Conservation (phyloP, 208 protist species). For the Herpetomonas tarakana region DNA sequence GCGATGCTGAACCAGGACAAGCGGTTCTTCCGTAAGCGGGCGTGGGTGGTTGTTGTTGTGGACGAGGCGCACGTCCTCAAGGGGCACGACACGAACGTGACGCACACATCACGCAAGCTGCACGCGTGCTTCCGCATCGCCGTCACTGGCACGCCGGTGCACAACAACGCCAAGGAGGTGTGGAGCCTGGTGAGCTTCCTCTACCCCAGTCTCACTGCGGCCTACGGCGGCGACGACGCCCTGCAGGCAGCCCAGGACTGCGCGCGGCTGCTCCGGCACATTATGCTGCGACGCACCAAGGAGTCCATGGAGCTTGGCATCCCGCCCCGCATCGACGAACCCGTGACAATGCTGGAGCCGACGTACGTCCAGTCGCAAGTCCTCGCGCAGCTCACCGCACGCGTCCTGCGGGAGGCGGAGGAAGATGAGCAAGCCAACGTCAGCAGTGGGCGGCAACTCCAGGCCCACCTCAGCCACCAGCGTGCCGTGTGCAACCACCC, state of each 20-base stretch:
- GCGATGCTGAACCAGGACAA: conserved; percentile 87
- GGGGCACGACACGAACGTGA: conserved; percentile 62
- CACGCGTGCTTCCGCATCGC: conserved; percentile 73
- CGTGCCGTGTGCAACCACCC: conserved; percentile 85
- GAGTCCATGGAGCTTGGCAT: conserved; percentile 96
- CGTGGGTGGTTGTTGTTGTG: conserved; percentile 92
- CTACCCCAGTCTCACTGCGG: conserved; percentile 79
- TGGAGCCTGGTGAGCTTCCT: conserved; percentile 96
- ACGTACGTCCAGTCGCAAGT: conserved; percentile 78
- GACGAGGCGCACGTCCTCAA: conserved; percentile 98
- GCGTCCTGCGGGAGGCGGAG: conserved; percentile 43
- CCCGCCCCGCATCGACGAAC: conserved; percentile 93
- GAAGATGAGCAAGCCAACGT: not conserved
- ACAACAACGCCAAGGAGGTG: conserved; percentile 96
- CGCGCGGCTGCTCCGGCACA: conserved; percentile 66
- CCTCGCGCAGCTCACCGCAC: conserved; percentile 53
- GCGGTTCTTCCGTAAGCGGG: conserved; percentile 77
- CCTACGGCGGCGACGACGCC: conserved; percentile 41
- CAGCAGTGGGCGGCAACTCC: conserved; percentile 24
- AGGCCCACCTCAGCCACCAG: conserved; percentile 72
- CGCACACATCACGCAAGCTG: conserved; percentile 63
- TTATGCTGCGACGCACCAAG: conserved; percentile 97
- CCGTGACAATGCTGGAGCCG: conserved; percentile 52
- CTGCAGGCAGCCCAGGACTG: conserved; percentile 62
- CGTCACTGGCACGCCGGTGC: conserved; percentile 95